phyloP scores from a whole-genome alignment of 805 yeast species.

The Wickerhamiella shivajii region DNA sequence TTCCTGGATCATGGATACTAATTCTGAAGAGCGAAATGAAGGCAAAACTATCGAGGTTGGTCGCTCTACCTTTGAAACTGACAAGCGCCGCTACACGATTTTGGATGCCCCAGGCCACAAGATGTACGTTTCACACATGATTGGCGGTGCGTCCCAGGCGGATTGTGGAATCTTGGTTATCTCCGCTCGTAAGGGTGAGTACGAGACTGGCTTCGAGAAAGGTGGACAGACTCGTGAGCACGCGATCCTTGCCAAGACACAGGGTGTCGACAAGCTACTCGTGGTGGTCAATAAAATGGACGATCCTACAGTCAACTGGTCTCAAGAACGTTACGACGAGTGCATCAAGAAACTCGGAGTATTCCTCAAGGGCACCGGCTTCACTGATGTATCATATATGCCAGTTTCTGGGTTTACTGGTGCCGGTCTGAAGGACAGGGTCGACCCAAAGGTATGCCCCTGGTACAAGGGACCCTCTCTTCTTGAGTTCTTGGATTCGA shows the following conservation, averaged over 20 bases:
- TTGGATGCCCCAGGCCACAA: slow-evolving; percentile 99
- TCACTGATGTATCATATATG: slow-evolving; percentile 80
- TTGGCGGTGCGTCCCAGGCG: slow-evolving; percentile 99
- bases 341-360: slow-evolving; percentile 69
- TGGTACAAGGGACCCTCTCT: slow-evolving; percentile 93
- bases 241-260: slow-evolving; percentile 92
- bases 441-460: slow-evolving; percentile 55
- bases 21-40: slow-evolving; percentile 95
- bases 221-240: slow-evolving; percentile 99
- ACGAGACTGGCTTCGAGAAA: slow-evolving; percentile 97
- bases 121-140: slow-evolving; percentile 97
- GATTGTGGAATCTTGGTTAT: slow-evolving; percentile 96
- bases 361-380: slow-evolving; percentile 73
- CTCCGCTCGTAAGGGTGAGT: slow-evolving; percentile 97
- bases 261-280: slow-evolving; percentile 87
- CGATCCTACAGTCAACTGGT: slow-evolving; percentile 93
- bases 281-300: slow-evolving; percentile 98
- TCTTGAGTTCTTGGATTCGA: slow-evolving; percentile 72
- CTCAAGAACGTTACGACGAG: slow-evolving; percentile 89
- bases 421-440: slow-evolving; percentile 85
- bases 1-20: slow-evolving; percentile 99
- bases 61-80: slow-evolving; percentile 94
- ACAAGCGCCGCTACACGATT: slow-evolving; percentile 92
- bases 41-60: slow-evolving; percentile 99
- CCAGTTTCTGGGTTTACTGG: slow-evolving; percentile 98